These are phyloP conservation scores for Rhizopus delemar DNA, from an alignment of 371 early-diverging fungal species.

Conservation along the genomic window DNA sequence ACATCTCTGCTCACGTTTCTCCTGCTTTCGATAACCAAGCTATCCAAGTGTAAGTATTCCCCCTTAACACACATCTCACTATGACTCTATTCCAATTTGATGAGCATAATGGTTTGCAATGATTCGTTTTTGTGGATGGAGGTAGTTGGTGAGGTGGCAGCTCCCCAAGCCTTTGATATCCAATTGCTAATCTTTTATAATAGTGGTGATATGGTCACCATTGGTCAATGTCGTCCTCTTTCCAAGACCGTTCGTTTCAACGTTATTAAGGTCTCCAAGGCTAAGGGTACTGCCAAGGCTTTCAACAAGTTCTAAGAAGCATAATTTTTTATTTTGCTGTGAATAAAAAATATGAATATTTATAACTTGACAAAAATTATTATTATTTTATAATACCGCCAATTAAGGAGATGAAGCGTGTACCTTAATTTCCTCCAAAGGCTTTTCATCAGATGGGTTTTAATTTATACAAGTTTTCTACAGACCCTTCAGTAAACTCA, in stretches of 20 bases:
- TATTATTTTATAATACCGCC: not conserved
- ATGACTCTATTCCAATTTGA: not conserved
- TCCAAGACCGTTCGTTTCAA: conserved; percentile 99
- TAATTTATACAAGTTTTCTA: too few species aligned
- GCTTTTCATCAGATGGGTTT: not conserved
- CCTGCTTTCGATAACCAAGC: conserved; percentile 97
- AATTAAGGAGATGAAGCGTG: not conserved
- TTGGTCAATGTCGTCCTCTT: conserved; percentile 98
- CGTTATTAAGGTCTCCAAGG: conserved; percentile 95
- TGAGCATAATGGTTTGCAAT: conserved; percentile 3
- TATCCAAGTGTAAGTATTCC: conserved; percentile 55
- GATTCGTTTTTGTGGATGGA: conserved; percentile 39
- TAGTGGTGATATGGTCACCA: conserved; percentile 94
- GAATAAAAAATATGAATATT: not conserved
- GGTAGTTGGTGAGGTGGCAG: conserved; percentile 66
- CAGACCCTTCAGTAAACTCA: not conserved
- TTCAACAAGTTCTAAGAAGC: conserved; percentile 91
- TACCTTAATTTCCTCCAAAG: not conserved
- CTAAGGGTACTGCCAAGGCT: conserved; percentile 86
- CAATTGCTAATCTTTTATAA: conserved; percentile 16
- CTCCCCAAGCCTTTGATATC: conserved; percentile 63
- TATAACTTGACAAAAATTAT: not conserved
- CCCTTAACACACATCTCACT: not conserved
- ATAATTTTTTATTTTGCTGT: not conserved
- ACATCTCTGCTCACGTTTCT: conserved; percentile 98